Conservation (phyloP, 1,139 yeast species). For the Oligophagozyma castellii region DNA sequence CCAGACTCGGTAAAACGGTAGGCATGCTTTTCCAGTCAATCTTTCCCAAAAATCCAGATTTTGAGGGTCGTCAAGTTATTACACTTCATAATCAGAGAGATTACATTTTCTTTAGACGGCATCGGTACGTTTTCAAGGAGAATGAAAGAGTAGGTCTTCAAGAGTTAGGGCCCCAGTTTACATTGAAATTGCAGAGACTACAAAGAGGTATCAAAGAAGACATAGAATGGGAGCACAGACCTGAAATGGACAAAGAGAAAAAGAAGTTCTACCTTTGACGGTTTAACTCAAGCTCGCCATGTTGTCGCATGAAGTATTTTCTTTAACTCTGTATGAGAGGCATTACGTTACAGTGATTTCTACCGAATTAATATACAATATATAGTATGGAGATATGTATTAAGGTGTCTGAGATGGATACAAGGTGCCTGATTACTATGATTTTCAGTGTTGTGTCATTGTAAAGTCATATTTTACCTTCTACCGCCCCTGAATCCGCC, state of each 20-base stretch:
- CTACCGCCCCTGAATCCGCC: conserved; percentile 17
- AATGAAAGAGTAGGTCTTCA: conserved; percentile 90
- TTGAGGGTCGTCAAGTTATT: conserved; percentile 89
- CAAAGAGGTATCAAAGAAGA: conserved; percentile 89
- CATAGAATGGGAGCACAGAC: conserved; percentile 89
- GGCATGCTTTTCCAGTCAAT: conserved; percentile 84
- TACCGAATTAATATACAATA: too few relatives aligned
- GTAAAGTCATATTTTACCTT: too few relatives aligned
- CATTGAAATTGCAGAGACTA: conserved; percentile 71
- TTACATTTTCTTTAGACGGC: conserved; percentile 87
- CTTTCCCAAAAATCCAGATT: conserved; percentile 85
- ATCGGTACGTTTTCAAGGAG: conserved; percentile 75
- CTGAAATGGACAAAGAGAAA: conserved; percentile 95
- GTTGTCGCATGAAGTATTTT: too few relatives aligned
- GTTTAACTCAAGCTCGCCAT: too few relatives aligned
- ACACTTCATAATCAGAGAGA: conserved; percentile 95
- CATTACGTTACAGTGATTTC: too few relatives aligned
- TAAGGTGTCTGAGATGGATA: too few relatives aligned
- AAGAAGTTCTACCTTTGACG: conserved; percentile 79
- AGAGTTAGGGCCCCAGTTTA: conserved; percentile 94
- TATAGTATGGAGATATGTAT: too few relatives aligned
- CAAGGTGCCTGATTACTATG: too few relatives aligned
- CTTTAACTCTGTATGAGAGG: too few relatives aligned
- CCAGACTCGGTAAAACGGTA: conserved; percentile 84
- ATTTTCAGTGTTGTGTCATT: too few relatives aligned